Percentiles rank a stretch among this genome's conserved stretches.
These are phyloP conservation scores for Erodium texanum DNA, from an alignment of 441 rosid species.

Conservation along the genomic window DNA sequence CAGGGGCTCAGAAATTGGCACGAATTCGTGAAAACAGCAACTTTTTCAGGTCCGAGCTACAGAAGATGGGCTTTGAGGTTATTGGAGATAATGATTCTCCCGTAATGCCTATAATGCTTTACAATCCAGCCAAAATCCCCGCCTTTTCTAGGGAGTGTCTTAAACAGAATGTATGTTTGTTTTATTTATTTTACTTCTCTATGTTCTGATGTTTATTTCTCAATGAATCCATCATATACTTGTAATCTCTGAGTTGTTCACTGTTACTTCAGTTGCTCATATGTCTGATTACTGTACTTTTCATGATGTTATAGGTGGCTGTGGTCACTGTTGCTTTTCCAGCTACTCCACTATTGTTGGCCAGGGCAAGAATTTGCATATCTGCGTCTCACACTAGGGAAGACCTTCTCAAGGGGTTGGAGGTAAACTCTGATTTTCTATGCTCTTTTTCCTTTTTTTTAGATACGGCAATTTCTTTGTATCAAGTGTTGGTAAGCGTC, in stretches of 20 bases:
- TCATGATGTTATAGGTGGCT: slow-evolving; percentile 45
- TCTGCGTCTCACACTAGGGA: slow-evolving; percentile 78
- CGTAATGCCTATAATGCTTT: slow-evolving; percentile 92
- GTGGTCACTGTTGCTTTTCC: slow-evolving; percentile 79
- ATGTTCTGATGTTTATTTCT: background rate
- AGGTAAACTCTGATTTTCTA: slow-evolving; percentile 29
- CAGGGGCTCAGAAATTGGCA: slow-evolving; percentile 82
- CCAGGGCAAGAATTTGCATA: slow-evolving; percentile 84
- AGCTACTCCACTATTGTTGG: slow-evolving; percentile 73
- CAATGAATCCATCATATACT: background rate
- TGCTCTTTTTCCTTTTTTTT: background rate
- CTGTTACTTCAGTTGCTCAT: slow-evolving; percentile 1
- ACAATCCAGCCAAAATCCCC: slow-evolving; percentile 87
- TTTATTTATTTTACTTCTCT: background rate
- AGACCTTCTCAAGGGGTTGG: slow-evolving; percentile 64
- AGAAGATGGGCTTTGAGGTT: slow-evolving; percentile 93
- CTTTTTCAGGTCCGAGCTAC: slow-evolving; percentile 78
- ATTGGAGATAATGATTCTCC: slow-evolving; percentile 90
- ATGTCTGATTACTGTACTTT: background rate
- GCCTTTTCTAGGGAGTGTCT: slow-evolving; percentile 86
- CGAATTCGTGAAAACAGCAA: slow-evolving; percentile 82
- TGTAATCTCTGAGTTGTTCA: background rate
- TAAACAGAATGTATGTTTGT: slow-evolving; percentile 46
- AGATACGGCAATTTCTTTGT: too few species aligned
- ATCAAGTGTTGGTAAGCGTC: too few species aligned